Base-by-base conservation (phyloP, 257 asterid species). In the Primulina huaijiensis region DNA sequence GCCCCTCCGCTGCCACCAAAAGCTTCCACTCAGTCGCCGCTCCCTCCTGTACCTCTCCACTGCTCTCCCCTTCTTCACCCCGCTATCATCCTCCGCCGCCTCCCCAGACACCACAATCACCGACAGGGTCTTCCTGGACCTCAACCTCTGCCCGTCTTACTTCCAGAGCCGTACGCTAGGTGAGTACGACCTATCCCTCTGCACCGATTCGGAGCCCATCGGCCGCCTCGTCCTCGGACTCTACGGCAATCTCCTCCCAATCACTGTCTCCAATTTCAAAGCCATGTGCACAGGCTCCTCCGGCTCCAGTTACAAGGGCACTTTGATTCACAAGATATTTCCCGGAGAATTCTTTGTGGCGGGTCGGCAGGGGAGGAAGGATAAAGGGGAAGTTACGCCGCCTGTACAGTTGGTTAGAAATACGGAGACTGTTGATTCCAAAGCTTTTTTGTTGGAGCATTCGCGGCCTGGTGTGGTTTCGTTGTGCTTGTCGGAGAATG, bases 191-290 rank as follows among this genome's bases (percentile, higher is more conserved):
- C 92, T 89, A 65, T 82, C 97, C 35, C 82, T 61, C 62, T 90
- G 97, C 82, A 2, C 81, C 16, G 96, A 87, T 52, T 37, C 88
- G 7, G 88, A 87, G 58, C 86, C 88, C 7, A 38, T 90, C 35
- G 97, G 96, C 73, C 94, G 96, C 63, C 76, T 89, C 53, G 84
- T 90, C 46, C 82, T 92, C 67, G 98, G 98, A 31, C 87, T 92
- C 3, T 92, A 88, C 50, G 98, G 98, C 30, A 89, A 92, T 77
- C 79, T 78, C 60, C 87, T 92, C 19, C 98, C 98, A 1, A 81
- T 85, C 61, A 92, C 97, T 11, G 98, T 84, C 4, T 79, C 97
- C 66, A 89, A 92, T 38, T 92, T 92, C 89, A 92, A 86, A 70
- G 43, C 96, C 70, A 89, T 92, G 97, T 86, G 96, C 66, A 86